phyloP scores from a whole-genome alignment of 1,284 basidiomycete genomes.

The Tilletia indica region DNA sequence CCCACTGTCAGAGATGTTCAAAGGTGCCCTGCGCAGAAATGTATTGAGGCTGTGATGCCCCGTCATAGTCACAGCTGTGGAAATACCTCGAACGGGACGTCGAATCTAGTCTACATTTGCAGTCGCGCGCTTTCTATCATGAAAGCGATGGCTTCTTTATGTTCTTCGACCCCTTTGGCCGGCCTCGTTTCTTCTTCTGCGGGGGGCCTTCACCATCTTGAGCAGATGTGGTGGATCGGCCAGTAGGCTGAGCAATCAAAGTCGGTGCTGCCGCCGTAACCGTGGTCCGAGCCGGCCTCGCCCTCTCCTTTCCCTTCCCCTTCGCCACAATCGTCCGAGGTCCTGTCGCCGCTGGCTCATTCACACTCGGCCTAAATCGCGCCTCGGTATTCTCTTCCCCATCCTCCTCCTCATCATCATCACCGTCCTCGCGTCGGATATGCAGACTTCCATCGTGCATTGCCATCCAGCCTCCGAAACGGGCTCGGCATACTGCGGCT shows the following conservation, averaged over 20 bases:
- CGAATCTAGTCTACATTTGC: no score
- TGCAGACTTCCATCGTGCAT: slow-evolving; percentile 9
- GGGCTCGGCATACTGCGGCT: slow-evolving; percentile 5
- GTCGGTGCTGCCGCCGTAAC: no score
- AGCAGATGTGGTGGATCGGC: neutral
- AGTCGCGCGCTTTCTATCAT: neutral
- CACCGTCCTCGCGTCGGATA: neutral
- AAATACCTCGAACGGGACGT: no score
- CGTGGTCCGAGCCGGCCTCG: neutral
- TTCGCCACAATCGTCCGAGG: no score
- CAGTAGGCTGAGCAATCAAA: neutral
- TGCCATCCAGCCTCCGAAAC: slow-evolving; percentile 15
- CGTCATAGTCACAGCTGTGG: no score
- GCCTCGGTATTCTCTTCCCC: neutral
- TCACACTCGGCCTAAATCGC: neutral
- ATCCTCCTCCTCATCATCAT: slow-evolving; percentile 3
- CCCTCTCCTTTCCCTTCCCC: no score
- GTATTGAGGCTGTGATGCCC: no score
- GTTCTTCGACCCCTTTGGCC: slow-evolving; percentile 4
- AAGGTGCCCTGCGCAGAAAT: no score
- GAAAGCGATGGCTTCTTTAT: neutral
- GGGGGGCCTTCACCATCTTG: neutral
- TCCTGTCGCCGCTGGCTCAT: neutral
- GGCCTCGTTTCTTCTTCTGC: neutral
- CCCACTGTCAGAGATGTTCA: no score